Evolutionary conservation across 2,329 filamentous ascomycete species (phyloP).

Genomic region (Phaeosphaeriaceae sp.): DNA sequence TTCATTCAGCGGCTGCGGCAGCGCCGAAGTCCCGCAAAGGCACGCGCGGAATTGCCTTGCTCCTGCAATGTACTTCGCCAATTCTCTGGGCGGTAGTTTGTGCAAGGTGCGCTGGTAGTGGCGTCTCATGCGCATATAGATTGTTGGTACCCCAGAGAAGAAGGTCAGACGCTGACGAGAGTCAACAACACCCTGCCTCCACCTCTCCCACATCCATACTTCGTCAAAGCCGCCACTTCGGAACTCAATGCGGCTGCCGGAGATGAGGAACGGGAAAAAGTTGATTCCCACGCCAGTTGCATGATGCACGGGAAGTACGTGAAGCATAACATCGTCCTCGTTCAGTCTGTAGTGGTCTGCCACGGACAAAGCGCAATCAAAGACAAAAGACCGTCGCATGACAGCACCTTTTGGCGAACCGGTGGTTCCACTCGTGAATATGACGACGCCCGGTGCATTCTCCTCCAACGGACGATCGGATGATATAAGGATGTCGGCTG

Average conservation of each 20-base stretch:
- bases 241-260: slow-evolving; percentile 44
- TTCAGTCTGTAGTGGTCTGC: slow-evolving; percentile 43
- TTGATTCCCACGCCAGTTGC: slow-evolving; percentile 46
- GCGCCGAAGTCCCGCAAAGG: slow-evolving; percentile 56
- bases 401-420: slow-evolving; percentile 56
- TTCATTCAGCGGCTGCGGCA: slow-evolving; percentile 59
- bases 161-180: slow-evolving; percentile 35
- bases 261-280: slow-evolving; percentile 45
- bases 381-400: slow-evolving; percentile 52
- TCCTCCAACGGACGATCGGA: slow-evolving; percentile 51
- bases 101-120: slow-evolving; percentile 46
- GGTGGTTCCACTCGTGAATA: slow-evolving; percentile 58
- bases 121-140: slow-evolving; percentile 46
- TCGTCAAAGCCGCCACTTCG: slow-evolving; percentile 46
- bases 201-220: slow-evolving; percentile 44
- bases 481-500: slow-evolving; percentile 49
- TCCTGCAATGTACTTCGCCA: slow-evolving; percentile 52
- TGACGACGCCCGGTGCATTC: slow-evolving; percentile 51
- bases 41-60: slow-evolving; percentile 51
- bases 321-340: slow-evolving; percentile 42
- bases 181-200: slow-evolving; percentile 37
- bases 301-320: slow-evolving; percentile 47
- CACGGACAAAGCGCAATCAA: slow-evolving; percentile 41
- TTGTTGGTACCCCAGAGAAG: slow-evolving; percentile 47
- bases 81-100: slow-evolving; percentile 34